Base-by-base conservation (phyloP, 306 rosid genomes). In the Ochetophila trinervis region DNA sequence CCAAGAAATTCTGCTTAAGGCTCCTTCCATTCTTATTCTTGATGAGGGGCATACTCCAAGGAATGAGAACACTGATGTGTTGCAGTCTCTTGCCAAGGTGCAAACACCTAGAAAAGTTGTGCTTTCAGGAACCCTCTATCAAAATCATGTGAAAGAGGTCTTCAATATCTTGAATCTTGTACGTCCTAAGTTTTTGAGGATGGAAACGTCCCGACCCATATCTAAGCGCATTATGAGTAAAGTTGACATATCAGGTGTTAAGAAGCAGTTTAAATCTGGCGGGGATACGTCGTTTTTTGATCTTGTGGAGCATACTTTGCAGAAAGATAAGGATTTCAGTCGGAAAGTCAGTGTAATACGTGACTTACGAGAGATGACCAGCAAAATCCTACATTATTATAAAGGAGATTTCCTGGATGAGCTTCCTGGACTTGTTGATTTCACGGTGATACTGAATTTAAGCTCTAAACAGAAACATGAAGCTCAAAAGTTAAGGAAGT, bases 31-130 rank as follows among this genome's bases (percentile, higher is more conserved):
- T 81, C 94, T 93, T 17, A 85, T 93, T 47, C 75, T 93, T 52
- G 99, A 93, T 12, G 99, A 93, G 82, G 99, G 99, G n/a, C 99
- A 93, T 71, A 93, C 84, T 36, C 96, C 99, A 8, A 82, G 97
- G 76, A 93, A 89, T 65, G 99, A 93, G 58, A 75, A 84, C 71
- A 90, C 99, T 16, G 94, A 93, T 60, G 86, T 86, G 60, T 79
- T 90, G 60, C 96, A 87, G 42, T 74, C 97, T 57, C 93, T 93
- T 65, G 83, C 87, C 5, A 86, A 87, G 60, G 85, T 93, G 10
- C 83, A 77, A 57, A 93, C 99, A 6, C 90, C 94, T 7, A 80
- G 96, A 30, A 93, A 90, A 69, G 96, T 90, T 23, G 94, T 93
- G 21, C 84, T 93, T n/a, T 93, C 97, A 4, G 99, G 99, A 66